Evolutionary conservation across 148 eudicot species (phyloP), one percentile per base, ranked within the genome.

Genomic region (Cornus kousa): DNA sequence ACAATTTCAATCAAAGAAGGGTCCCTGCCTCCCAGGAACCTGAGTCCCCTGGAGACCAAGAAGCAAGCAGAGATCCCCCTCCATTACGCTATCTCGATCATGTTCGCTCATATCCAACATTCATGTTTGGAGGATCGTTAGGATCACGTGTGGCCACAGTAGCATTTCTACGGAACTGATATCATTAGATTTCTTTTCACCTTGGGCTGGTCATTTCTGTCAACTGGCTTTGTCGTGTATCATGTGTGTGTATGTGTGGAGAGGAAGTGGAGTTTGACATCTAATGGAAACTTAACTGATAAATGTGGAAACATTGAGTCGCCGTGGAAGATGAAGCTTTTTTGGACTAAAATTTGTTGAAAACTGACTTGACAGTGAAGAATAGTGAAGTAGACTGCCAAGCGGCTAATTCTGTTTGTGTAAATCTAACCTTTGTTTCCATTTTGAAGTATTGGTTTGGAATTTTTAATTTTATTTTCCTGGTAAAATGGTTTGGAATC

Each of bases 121-220:
- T 97, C 79, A 89, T 87, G 94, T 97, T 92, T 83, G 99, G 99
- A 79, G 99, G 99, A 74, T 91, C 97, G 10, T 93, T 85, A 31
- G 99, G 99, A 48, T 88, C 99, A 0, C 97, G 98, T 62, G 97
- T 97, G 70, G 90, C 96, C 50, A 94, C 99, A 1, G 98, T 94
- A 73, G 99, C 99, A 59, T 97, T 97, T 84, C 82, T 87, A 19
- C 88, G 97, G 72, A 92, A 79, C 83, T 91, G 81, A 90, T 70
- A 20, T 22, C 68, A 28, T 73, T 22, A 43, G 43, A 4, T 7
- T 39, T 39, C 13, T 53, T 35, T 43, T 8, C 24, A 22, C 19
- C 2, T 0, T 2, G 5, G 53, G 5, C 59, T 16, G 53, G 64
- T 57, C 64, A n/a, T 31, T 48, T 80, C 73, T 11, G 72, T 40